Percentiles rank a stretch among this genome's conserved stretches.
Evolutionary conservation across 768 basidiomycete genomes (phyloP).

Genomic region (Hortiboletus campestris): DNA sequence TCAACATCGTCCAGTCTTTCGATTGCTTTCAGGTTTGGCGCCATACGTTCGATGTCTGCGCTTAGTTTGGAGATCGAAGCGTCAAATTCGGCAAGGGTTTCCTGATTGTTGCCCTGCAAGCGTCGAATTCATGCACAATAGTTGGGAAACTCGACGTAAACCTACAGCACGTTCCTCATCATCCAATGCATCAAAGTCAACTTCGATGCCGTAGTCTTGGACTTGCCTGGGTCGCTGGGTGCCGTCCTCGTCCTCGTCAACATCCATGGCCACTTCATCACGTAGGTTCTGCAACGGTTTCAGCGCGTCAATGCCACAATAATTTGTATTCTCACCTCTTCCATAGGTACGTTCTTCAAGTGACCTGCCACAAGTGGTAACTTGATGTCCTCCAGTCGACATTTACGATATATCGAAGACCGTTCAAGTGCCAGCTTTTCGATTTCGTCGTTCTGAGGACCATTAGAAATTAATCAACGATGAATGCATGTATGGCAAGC

Average conservation of each 20-base stretch:
- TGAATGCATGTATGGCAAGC: slow-evolving; percentile 24
- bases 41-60: slow-evolving; percentile 87
- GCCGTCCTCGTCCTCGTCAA: slow-evolving; percentile 85
- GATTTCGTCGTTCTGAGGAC: slow-evolving; percentile 77
- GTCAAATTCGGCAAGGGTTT: slow-evolving; percentile 71
- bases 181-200: slow-evolving; percentile 73
- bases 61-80: slow-evolving; percentile 65
- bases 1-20: slow-evolving; percentile 87
- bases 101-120: slow-evolving; percentile 56
- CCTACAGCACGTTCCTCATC: slow-evolving; percentile 73
- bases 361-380: slow-evolving; percentile 75
- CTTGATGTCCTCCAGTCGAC: slow-evolving; percentile 88
- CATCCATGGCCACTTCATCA: slow-evolving; percentile 87
- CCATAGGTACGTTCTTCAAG: slow-evolving; percentile 88
- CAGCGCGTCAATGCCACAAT: background rate
- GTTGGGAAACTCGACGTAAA: background rate
- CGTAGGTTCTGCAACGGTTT: slow-evolving; percentile 59
- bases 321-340: slow-evolving; percentile 62
- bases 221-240: slow-evolving; percentile 71
- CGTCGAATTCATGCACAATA: background rate
- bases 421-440: slow-evolving; percentile 85
- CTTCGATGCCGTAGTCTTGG: slow-evolving; percentile 84
- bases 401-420: slow-evolving; percentile 84
- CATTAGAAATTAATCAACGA: slow-evolving; percentile 2
- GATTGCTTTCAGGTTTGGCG: slow-evolving; percentile 96